Evolutionary conservation across 2,329 filamentous ascomycete genomes (phyloP), one percentile per base, ranked within the genome.

Genomic region (Scedosporium boydii): DNA sequence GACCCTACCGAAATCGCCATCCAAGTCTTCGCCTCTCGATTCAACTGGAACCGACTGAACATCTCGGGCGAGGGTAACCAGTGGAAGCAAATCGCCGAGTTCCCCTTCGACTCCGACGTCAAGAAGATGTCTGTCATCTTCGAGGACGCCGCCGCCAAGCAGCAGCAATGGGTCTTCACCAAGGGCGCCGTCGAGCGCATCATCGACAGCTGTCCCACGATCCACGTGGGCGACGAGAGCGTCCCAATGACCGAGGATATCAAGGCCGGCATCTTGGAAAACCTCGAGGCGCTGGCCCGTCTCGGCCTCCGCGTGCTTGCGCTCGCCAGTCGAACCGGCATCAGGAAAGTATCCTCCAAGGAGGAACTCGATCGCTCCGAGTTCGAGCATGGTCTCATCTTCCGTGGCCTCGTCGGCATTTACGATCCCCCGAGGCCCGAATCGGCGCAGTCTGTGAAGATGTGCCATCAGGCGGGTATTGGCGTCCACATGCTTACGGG

Each of bases 71-170:
- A 51, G n/a, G 38, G 29, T 26, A 16, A 55, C 29, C 29, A 68
- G 34, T 61, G 59, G 59, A 76, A 74, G 21, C 78, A 87, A 66
- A 74, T 86, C 26, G 83, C 85, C 1, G 88, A 91, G 67, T 89
- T 88, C 63, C 88, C 87, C 0, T 91, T 91, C 65, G 88, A 91
- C 69, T 90, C 87, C 0, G 84, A 84, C 63, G 82, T 90, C 65
- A 91, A 91, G 77, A 88, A 87, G 68, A 91, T 91, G 88, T 88
- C 87, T 0, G 87, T 89, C 44, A 85, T 90, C 61, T 88, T 87
- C 70, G 69, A 79, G 53, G 72, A 80, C 23, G 68, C 67, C 14
- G 69, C 74, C 6, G 71, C 70, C 10, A 70, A 74, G 26, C 72
- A 76, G 26, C 72, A 76, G 61, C 77, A 77, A 66, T 78, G 73